phyloP scores from a whole-genome alignment of 495 filamentous ascomycete genomes.

The Mytilinidion resinicola region DNA sequence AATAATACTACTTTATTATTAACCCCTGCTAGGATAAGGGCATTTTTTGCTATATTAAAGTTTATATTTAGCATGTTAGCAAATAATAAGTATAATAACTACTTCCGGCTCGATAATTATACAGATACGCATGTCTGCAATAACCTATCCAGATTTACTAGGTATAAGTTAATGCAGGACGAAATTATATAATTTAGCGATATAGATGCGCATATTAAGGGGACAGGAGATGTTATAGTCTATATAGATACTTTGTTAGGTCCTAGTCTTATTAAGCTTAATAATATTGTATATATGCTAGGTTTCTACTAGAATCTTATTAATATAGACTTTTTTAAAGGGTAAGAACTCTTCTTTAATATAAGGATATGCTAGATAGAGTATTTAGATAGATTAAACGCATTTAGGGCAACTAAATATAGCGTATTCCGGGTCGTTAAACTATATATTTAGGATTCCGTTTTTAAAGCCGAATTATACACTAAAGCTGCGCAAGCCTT shows the following conservation, averaged over 20 bases:
- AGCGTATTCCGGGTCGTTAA: constrained; percentile 1
- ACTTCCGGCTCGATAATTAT: too few relatives aligned
- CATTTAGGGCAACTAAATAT: background rate
- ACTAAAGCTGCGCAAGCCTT: too few relatives aligned
- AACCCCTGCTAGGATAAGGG: constrained; percentile 3
- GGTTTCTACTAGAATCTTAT: too few relatives aligned
- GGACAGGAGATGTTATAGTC: too few relatives aligned
- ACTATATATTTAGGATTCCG: constrained; percentile 1
- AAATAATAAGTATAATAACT: too few relatives aligned
- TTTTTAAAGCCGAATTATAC: too few relatives aligned
- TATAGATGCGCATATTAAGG: too few relatives aligned
- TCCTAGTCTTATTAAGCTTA: too few relatives aligned
- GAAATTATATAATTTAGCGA: constrained; percentile 3
- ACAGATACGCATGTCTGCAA: constrained; percentile 1
- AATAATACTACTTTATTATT: background rate
- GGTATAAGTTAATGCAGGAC: background rate
- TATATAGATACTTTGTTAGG: too few relatives aligned
- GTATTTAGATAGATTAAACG: constrained; percentile 5
- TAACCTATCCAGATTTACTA: background rate
- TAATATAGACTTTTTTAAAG: too few relatives aligned
- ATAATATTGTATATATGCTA: too few relatives aligned
- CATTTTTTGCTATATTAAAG: background rate
- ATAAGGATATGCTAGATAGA: constrained; percentile 2
- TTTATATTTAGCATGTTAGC: background rate
- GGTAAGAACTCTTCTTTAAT: too few relatives aligned